Base-by-base conservation (phyloP, 1,139 yeast genomes). In the Kluyveromyces sp. region DNA sequence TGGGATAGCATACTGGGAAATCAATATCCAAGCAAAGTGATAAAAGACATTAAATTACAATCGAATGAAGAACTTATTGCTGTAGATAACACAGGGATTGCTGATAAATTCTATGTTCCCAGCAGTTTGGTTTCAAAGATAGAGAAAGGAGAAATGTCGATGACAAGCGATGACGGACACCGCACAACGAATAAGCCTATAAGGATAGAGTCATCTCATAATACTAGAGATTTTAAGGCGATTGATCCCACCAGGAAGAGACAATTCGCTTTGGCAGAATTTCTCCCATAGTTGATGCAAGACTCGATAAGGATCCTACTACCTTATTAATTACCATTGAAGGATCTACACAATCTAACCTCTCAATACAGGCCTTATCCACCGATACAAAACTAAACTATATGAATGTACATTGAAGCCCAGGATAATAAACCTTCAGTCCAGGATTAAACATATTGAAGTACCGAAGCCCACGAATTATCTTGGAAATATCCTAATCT, bases 381-480 rank as follows among this genome's bases (percentile, higher is more conserved):
- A 10, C 8, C 3, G 21, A 26, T 21, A 34, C 39, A 15, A 5
- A n/a, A 34, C 32, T 3, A 21, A 10, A 7, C 39, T 25, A 3
- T 33, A 28, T 4, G 36, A 36, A 26, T 10, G 7, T 15, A 29
- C 26, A 15, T 37, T 41, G 25, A 43, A 37, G 2, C 42, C 50
- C 2, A 34, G 46, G 4, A 42, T 43, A 7, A 48, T 59, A 32
- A 51, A 56, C n/a, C 39, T 60, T 21, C 39, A 48, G 21, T 53
- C 63, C 6, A 49, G 49, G 7, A 56, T 62, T 6, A 61, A 60
- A 43, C 47, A 47, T 37, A 59, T 63, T 15, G 51, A 56, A 41
- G 48, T 61, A 15, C 59, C 65, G 2, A 37, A 39, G 5, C 39
- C 55, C 3, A 53, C 65, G 0, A 38, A 51, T 7, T 39, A 52